Conservation (phyloP, 2,329 filamentous ascomycete species). For the Alternaria sp. region DNA sequence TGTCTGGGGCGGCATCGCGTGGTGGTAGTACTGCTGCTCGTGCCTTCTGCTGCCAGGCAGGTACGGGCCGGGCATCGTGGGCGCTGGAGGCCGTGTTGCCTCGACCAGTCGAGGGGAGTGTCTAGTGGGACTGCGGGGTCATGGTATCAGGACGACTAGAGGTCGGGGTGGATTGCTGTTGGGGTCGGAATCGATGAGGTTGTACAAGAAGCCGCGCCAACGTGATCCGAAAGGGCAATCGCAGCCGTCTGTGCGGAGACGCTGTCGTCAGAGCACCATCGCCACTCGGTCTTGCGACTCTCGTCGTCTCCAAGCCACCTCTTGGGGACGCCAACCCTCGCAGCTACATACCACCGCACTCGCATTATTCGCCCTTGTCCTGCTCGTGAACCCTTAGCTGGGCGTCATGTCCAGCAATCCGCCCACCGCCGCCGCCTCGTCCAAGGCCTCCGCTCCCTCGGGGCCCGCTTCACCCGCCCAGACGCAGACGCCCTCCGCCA, state of each 20-base stretch:
- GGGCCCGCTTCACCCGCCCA: slow-evolving; percentile 52
- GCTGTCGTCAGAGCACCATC: slow-evolving; percentile 10
- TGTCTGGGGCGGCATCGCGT: slow-evolving; percentile 28
- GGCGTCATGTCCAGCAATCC: slow-evolving; percentile 54
- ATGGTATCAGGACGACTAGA: slow-evolving; percentile 43
- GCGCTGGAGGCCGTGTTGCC: slow-evolving; percentile 60
- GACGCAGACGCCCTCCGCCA: slow-evolving; percentile 52
- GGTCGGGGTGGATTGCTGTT: slow-evolving; percentile 6
- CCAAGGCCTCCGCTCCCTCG: slow-evolving; percentile 48
- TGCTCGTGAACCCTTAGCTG: slow-evolving; percentile 30
- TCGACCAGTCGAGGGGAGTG: slow-evolving; percentile 34
- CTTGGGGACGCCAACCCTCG: slow-evolving; percentile 17
- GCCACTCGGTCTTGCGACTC: slow-evolving; percentile 15
- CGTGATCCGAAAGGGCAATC: slow-evolving; percentile 4
- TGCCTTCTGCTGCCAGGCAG: slow-evolving; percentile 51
- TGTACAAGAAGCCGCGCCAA: slow-evolving; percentile 26
- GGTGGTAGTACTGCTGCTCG: slow-evolving; percentile 46
- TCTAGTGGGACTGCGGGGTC: slow-evolving; percentile 27
- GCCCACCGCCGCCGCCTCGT: slow-evolving; percentile 48
- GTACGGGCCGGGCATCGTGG: slow-evolving; percentile 75
- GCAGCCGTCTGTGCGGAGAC: slow-evolving; percentile 19
- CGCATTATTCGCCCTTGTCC: not conserved
- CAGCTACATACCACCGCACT: not conserved
- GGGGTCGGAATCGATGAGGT: slow-evolving; percentile 7
- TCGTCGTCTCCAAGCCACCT: slow-evolving; percentile 13